Evolutionary conservation across 495 filamentous ascomycete genomes (phyloP).

Genomic region (Hyaloscypha bicolor): DNA sequence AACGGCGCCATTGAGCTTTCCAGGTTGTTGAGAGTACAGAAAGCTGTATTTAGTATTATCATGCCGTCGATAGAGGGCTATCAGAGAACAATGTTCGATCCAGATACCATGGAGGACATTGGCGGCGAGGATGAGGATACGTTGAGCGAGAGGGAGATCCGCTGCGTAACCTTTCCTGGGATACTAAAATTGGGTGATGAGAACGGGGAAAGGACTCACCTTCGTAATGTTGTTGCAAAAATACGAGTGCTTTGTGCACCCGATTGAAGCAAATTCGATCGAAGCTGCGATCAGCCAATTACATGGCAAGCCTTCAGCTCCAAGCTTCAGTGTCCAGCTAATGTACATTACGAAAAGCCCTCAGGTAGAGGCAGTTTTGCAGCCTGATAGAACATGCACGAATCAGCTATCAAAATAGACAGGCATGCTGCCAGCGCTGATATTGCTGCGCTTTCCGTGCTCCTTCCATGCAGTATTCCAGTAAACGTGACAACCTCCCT

Average conservation of each 20-base stretch:
- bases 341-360: not conserved
- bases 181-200: conserved; percentile 58
- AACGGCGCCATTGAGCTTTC: conserved; percentile 51
- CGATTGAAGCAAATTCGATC: conserved; percentile 36
- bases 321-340: not conserved
- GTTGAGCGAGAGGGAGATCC: conserved; percentile 40
- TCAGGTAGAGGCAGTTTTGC: not conserved
- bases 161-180: conserved; percentile 50
- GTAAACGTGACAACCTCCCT: not conserved
- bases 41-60: conserved; percentile 50
- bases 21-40: conserved; percentile 52
- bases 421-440: not conserved
- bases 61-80: conserved; percentile 53
- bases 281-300: not conserved
- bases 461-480: not conserved
- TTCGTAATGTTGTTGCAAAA: conserved; percentile 57
- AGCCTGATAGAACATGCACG: not conserved
- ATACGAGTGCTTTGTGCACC: conserved; percentile 54
- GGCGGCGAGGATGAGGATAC: conserved; percentile 59
- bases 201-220: conserved; percentile 52
- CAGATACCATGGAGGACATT: conserved; percentile 57
- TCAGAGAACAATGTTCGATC: conserved; percentile 51
- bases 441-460: not conserved
- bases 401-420: not conserved
- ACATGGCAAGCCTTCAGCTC: not conserved